Conservation (phyloP, 306 rosid genomes). For the Prinsepia uniflora region DNA sequence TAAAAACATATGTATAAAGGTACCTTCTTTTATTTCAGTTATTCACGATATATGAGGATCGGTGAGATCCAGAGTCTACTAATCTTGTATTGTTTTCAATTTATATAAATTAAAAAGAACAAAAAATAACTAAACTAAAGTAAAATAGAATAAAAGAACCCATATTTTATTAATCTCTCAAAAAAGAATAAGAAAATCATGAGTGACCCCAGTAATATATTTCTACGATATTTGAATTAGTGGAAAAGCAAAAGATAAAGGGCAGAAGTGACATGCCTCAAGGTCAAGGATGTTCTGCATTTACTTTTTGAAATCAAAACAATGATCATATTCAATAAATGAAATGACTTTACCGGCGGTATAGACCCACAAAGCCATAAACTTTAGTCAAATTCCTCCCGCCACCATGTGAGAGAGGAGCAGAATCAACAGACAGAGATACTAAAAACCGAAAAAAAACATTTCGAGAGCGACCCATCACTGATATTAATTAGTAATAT, state of each 20-base stretch:
- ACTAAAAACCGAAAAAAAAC: background rate
- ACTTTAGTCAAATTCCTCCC: conserved; percentile 15
- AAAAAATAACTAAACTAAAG: too few relatives aligned
- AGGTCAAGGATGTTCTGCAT: conserved; percentile 15
- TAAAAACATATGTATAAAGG: background rate
- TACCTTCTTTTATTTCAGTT: background rate
- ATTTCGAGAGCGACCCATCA: background rate
- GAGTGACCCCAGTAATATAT: conserved; percentile 3
- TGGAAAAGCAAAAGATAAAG: conserved; percentile 38
- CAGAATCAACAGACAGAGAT: too few relatives aligned
- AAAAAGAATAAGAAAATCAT: background rate
- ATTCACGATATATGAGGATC: too few relatives aligned
- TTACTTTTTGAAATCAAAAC: conserved; percentile 17
- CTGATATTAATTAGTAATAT: background rate
- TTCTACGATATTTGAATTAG: conserved; percentile 27
- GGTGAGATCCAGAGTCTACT: too few relatives aligned
- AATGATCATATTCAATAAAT: conserved; percentile 22
- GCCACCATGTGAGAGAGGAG: conserved; percentile 16
- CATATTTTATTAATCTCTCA: background rate
- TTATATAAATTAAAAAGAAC: too few relatives aligned
- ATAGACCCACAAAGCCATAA: conserved; percentile 16
- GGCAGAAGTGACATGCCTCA: conserved; percentile 25
- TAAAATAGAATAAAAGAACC: too few relatives aligned
- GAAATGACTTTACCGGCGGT: background rate
- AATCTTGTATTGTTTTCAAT: too few relatives aligned